Conservation (phyloP, 495 filamentous ascomycete genomes). For the Aspergillus steynii region DNA sequence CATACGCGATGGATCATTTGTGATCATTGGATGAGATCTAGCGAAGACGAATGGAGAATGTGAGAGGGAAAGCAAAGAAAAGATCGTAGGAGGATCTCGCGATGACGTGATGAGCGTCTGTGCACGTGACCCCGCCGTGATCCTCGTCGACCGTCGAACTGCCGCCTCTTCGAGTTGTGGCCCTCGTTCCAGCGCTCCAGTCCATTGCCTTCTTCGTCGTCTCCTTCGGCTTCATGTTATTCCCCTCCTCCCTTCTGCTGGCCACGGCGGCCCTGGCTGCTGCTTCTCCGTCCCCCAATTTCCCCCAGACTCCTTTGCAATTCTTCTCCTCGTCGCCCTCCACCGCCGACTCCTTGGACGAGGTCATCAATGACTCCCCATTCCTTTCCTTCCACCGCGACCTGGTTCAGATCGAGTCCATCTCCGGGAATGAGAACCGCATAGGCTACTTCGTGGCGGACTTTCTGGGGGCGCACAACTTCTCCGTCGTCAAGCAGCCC, state of each 20-base stretch:
- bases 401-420: constrained; percentile 73
- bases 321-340: constrained; percentile 4
- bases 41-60: too few relatives aligned
- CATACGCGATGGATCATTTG: too few relatives aligned
- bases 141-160: too few relatives aligned
- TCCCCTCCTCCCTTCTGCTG: constrained; percentile 22
- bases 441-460: constrained; percentile 67
- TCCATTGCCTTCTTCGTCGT: neutral
- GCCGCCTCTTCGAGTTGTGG: too few relatives aligned
- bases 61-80: too few relatives aligned
- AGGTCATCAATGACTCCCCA: constrained; percentile 38
- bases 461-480: constrained; percentile 64
- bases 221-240: constrained; percentile 11
- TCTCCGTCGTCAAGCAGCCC: constrained; percentile 65
- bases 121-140: too few relatives aligned
- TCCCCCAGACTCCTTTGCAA: constrained; percentile 7
- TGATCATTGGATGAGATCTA: too few relatives aligned
- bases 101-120: too few relatives aligned
- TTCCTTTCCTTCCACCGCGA: constrained; percentile 77
- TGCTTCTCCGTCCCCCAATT: constrained; percentile 40
- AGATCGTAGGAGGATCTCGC: too few relatives aligned
- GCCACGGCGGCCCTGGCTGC: constrained; percentile 24
- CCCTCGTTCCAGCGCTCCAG: too few relatives aligned
- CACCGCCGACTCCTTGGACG: constrained; percentile 17
- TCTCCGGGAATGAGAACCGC: constrained; percentile 70